phyloP scores from a whole-genome alignment of 768 basidiomycete species.

The Termitomyces sp. region DNA sequence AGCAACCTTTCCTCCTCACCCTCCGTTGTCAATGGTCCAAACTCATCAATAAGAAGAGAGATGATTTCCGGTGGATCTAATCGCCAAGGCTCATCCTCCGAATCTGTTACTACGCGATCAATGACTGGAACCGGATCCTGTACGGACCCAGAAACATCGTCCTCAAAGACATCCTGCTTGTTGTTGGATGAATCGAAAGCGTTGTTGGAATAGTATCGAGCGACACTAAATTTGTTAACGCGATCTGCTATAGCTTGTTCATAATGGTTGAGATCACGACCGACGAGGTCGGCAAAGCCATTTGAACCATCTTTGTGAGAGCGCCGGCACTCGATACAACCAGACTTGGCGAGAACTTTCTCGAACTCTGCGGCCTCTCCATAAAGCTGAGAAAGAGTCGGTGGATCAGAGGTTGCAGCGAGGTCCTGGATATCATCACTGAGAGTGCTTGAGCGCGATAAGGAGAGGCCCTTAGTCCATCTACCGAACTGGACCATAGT shows the following conservation, averaged over 20 bases:
- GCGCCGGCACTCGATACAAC: conserved; percentile 17
- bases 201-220: conserved; percentile 23
- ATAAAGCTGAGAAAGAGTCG: conserved; percentile 31
- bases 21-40: conserved; percentile 43
- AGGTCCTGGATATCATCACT: conserved; percentile 14
- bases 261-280: conserved; percentile 28
- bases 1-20: conserved; percentile 46
- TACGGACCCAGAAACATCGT: neutral
- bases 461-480: conserved; percentile 7
- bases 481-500: conserved; percentile 5
- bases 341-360: conserved; percentile 24
- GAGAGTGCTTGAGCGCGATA: conserved; percentile 9
- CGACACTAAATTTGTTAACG: conserved; percentile 34
- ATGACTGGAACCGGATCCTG: conserved; percentile 13
- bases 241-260: conserved; percentile 30
- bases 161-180: neutral
- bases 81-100: conserved; percentile 22
- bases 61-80: conserved; percentile 45
- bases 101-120: conserved; percentile 18
- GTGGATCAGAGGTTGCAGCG: conserved; percentile 11
- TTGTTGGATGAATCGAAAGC: conserved; percentile 16
- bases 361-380: conserved; percentile 33
- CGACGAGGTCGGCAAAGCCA: conserved; percentile 38
- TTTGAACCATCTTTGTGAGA: conserved; percentile 18
- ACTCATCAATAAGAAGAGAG: conserved; percentile 48